Evolutionary conservation across 805 yeast species (phyloP).

Genomic region (Spathaspora arborariae): DNA sequence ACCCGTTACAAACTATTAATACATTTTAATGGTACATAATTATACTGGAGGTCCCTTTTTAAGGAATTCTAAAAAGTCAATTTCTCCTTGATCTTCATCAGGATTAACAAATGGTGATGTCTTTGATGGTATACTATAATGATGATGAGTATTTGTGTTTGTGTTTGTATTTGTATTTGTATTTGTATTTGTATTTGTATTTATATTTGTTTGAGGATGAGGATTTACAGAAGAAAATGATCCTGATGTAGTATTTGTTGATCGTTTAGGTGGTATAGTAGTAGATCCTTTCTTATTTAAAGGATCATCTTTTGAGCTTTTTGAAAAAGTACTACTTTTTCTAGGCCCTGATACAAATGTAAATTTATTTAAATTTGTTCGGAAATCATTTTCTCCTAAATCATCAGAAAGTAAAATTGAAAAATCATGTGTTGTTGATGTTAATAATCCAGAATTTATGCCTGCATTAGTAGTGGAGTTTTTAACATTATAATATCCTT

Average conservation of each 20-base stretch:
- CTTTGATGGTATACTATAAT: neutral
- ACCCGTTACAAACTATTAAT: no score
- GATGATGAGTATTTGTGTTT: no score
- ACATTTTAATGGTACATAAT: neutral
- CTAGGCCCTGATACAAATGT: slow-evolving; percentile 13
- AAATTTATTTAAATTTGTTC: slow-evolving; percentile 26
- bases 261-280: neutral
- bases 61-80: slow-evolving; percentile 47
- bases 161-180: no score
- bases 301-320: neutral
- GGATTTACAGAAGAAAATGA: neutral
- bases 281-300: neutral
- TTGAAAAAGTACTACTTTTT: neutral
- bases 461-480: slow-evolving; percentile 5
- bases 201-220: no score
- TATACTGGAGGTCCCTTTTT: slow-evolving; percentile 26
- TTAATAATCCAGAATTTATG: neutral
- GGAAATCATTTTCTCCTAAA: slow-evolving; percentile 24
- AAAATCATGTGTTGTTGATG: slow-evolving; percentile 27
- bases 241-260: neutral
- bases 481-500: slow-evolving; percentile 2
- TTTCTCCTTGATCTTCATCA: slow-evolving; percentile 24
- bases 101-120: neutral
- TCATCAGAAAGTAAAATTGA: slow-evolving; percentile 33
- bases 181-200: no score